Conservation (phyloP, 2,329 filamentous ascomycete genomes). For the Talaromyces verruculosus region DNA sequence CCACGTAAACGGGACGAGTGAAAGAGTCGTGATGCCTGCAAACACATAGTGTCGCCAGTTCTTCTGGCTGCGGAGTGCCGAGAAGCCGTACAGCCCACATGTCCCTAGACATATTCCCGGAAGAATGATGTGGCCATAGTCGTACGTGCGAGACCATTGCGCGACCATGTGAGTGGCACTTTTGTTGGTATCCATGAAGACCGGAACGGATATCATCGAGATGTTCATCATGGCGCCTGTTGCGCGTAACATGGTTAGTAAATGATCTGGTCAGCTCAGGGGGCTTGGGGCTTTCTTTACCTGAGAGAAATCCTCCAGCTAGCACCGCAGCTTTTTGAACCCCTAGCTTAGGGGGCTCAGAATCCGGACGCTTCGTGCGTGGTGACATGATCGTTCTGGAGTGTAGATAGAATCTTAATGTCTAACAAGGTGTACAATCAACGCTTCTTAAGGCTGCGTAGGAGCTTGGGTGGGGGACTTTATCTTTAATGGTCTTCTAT, state of each 20-base stretch:
- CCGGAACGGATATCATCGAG: slow-evolving; percentile 47
- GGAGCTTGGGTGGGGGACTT: not conserved
- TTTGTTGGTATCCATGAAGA: slow-evolving; percentile 21
- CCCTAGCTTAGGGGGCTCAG: not conserved
- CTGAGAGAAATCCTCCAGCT: not conserved
- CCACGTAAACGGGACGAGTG: slow-evolving; percentile 42
- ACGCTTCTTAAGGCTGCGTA: not conserved
- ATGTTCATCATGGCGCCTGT: slow-evolving; percentile 46
- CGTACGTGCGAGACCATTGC: slow-evolving; percentile 38
- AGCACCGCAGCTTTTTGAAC: not conserved
- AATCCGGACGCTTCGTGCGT: not conserved
- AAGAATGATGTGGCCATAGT: slow-evolving; percentile 35
- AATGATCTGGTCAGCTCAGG: not conserved
- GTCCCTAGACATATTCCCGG: slow-evolving; percentile 32
- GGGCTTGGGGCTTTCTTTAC: not conserved
- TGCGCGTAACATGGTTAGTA: not conserved
- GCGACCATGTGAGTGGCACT: slow-evolving; percentile 28
- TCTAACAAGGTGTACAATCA: not conserved
- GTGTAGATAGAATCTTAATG: not conserved
- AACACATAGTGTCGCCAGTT: slow-evolving; percentile 23
- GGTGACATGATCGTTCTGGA: not conserved
- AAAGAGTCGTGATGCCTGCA: slow-evolving; percentile 31
- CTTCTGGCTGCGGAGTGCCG: not conserved
- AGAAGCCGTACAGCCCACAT: slow-evolving; percentile 26
- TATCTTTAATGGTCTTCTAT: not conserved